Evolutionary conservation across 495 filamentous ascomycete species (phyloP).

Genomic region (Xylaria flabelliformis): DNA sequence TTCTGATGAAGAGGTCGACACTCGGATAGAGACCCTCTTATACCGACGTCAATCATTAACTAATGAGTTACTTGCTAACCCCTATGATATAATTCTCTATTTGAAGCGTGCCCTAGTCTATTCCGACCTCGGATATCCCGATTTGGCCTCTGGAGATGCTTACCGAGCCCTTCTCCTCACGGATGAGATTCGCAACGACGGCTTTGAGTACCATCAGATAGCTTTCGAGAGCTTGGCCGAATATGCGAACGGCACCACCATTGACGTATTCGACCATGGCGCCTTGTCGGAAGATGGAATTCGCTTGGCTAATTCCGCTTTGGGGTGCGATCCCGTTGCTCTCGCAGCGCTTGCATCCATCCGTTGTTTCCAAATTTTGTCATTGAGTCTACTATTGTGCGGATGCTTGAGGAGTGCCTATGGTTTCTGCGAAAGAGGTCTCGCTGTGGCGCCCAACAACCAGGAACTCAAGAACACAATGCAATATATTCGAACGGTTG

Average conservation of each 20-base stretch:
- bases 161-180: slow-evolving; percentile 86
- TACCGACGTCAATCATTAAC: slow-evolving; percentile 54
- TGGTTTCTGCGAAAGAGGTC: slow-evolving; percentile 65
- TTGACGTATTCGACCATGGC: slow-evolving; percentile 50
- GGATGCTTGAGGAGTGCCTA: slow-evolving; percentile 74
- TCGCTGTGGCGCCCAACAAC: slow-evolving; percentile 50
- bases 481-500: slow-evolving; percentile 55
- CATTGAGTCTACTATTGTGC: slow-evolving; percentile 66
- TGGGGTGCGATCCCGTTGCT: slow-evolving; percentile 34
- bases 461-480: slow-evolving; percentile 55
- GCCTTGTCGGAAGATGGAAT: slow-evolving; percentile 46
- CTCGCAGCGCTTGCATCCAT: slow-evolving; percentile 52
- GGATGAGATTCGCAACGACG: slow-evolving; percentile 77
- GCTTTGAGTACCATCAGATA: slow-evolving; percentile 68
- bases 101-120: slow-evolving; percentile 74
- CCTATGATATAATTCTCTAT: slow-evolving; percentile 82
- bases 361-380: slow-evolving; percentile 62
- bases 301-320: slow-evolving; percentile 44
- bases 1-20: slow-evolving; percentile 46
- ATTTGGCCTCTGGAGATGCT: slow-evolving; percentile 87
- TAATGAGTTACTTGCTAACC: slow-evolving; percentile 56
- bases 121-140: slow-evolving; percentile 79
- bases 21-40: slow-evolving; percentile 50
- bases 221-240: slow-evolving; percentile 51
- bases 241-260: slow-evolving; percentile 39